A percentile compares a stretch with the other conserved stretches of the same genome.
These are phyloP conservation scores for Pholiota conissans DNA, from an alignment of 768 basidiomycete genomes.

Conservation along the genomic window DNA sequence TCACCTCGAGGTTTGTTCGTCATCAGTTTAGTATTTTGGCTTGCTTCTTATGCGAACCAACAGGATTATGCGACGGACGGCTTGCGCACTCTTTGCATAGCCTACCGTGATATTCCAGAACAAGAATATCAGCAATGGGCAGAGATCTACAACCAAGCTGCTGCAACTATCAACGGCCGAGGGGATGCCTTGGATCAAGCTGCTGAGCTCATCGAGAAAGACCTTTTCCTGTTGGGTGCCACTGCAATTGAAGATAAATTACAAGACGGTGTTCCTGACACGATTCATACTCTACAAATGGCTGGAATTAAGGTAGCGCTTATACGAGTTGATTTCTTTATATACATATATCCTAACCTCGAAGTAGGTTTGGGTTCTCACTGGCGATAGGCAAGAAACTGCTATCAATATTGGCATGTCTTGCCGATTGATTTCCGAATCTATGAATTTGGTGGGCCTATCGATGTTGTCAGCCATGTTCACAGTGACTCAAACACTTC, in stretches of 20 bases:
- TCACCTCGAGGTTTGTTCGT: slow-evolving; percentile 78
- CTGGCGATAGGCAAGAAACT: slow-evolving; percentile 97
- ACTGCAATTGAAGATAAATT: slow-evolving; percentile 99
- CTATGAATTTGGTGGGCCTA: slow-evolving; percentile 89
- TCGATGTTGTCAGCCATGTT: background rate
- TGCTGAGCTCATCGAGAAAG: slow-evolving; percentile 94
- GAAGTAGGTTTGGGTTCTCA: slow-evolving; percentile 89
- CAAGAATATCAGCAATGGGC: slow-evolving; percentile 92
- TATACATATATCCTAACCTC: background rate
- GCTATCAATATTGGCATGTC: slow-evolving; percentile 99
- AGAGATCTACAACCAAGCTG: slow-evolving; percentile 86
- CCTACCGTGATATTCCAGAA: slow-evolving; percentile 88
- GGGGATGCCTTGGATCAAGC: slow-evolving; percentile 93
- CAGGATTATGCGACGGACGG: slow-evolving; percentile 98
- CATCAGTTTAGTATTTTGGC: background rate
- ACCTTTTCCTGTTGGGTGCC: slow-evolving; percentile 89
- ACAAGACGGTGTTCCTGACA: slow-evolving; percentile 97
- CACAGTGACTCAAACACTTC: background rate
- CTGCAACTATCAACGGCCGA: slow-evolving; percentile 92
- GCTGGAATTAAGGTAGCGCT: slow-evolving; percentile 98
- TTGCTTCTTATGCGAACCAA: background rate
- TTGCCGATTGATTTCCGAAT: slow-evolving; percentile 94
- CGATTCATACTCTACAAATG: slow-evolving; percentile 96
- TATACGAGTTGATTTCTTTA: slow-evolving; percentile 5
- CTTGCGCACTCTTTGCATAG: slow-evolving; percentile 93